Percentiles rank a stretch among this genome's conserved stretches.
These are phyloP conservation scores for Rhizopus arrhizus DNA, from an alignment of 371 early-diverging fungal species.

Conservation along the genomic window DNA sequence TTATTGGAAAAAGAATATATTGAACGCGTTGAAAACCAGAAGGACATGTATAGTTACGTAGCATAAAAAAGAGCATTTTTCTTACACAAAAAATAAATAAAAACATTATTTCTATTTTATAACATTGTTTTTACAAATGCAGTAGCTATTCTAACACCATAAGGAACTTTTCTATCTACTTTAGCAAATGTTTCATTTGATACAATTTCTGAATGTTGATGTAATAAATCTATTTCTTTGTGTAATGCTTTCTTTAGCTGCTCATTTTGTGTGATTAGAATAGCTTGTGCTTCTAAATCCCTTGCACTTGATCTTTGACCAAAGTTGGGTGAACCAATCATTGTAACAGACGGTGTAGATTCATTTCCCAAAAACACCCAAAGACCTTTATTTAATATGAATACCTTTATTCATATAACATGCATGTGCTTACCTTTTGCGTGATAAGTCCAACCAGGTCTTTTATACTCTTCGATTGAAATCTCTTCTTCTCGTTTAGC, in stretches of 20 bases:
- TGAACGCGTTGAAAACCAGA: constrained; percentile 84
- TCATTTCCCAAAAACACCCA: constrained; percentile 55
- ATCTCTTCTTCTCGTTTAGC: constrained; percentile 51
- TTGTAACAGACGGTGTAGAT: constrained; percentile 63
- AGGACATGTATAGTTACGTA: constrained; percentile 86
- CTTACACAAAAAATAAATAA: not conserved
- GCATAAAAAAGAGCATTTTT: constrained; percentile 53
- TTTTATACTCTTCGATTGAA: constrained; percentile 69
- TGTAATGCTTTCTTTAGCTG: constrained; percentile 60
- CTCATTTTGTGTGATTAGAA: constrained; percentile 67
- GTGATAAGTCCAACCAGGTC: constrained; percentile 90
- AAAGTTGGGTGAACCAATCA: constrained; percentile 93
- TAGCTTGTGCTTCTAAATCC: constrained; percentile 88
- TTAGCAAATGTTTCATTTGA: constrained; percentile 40
- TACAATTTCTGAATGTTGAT: constrained; percentile 41
- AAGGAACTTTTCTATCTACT: constrained; percentile 48
- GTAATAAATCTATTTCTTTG: constrained; percentile 55
- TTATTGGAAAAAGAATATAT: constrained; percentile 94
- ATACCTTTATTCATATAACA: not conserved
- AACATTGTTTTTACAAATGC: constrained; percentile 56
- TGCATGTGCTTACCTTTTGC: constrained; percentile 69
- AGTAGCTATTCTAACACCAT: constrained; percentile 52
- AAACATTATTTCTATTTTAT: constrained; percentile 17
- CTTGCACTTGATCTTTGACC: constrained; percentile 86
- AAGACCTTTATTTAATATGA: constrained; percentile 33